Conservation (phyloP, 768 basidiomycete genomes). For the Tephrocybe sp. region DNA sequence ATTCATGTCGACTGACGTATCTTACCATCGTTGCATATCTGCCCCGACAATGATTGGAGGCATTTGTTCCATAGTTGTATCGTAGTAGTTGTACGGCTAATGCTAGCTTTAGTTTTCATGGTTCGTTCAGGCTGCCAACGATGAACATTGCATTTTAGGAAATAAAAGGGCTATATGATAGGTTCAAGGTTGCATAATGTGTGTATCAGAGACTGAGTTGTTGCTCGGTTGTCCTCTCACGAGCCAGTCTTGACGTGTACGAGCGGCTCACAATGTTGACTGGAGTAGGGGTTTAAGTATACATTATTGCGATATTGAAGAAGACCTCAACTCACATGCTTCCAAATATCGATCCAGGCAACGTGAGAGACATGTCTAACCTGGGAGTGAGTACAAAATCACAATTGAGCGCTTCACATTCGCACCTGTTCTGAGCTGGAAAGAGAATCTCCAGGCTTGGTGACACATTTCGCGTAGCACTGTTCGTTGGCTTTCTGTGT, state of each 20-base stretch:
- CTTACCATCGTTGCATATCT: slow-evolving; percentile 9
- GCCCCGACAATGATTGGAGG: neutral
- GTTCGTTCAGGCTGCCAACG: neutral
- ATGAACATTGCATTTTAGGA: neutral
- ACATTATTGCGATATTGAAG: neutral
- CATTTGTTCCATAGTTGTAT: slow-evolving; percentile 16
- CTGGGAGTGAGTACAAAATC: slow-evolving; percentile 3
- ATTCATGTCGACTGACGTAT: neutral
- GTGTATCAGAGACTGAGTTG: slow-evolving; percentile 5
- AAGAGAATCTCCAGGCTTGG: slow-evolving; percentile 69
- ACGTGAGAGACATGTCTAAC: slow-evolving; percentile 69
- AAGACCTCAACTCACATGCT: slow-evolving; percentile 57
- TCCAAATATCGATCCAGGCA: slow-evolving; percentile 85
- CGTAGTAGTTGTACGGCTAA: slow-evolving; percentile 11
- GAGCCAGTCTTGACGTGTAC: slow-evolving; percentile 62
- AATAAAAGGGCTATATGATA: neutral
- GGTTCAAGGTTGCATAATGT: no score
- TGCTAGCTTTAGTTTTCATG: slow-evolving; percentile 20
- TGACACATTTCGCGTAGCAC: slow-evolving; percentile 74
- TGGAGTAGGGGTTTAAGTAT: slow-evolving; percentile 21
- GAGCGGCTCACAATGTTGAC: slow-evolving; percentile 77
- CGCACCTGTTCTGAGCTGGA: slow-evolving; percentile 71
- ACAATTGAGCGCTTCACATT: slow-evolving; percentile 1
- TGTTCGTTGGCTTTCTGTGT: slow-evolving; percentile 74
- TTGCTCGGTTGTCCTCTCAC: slow-evolving; percentile 21